phyloP scores from a whole-genome alignment of 345 rosid genomes.

The Psidium friedrichsthalianum region DNA sequence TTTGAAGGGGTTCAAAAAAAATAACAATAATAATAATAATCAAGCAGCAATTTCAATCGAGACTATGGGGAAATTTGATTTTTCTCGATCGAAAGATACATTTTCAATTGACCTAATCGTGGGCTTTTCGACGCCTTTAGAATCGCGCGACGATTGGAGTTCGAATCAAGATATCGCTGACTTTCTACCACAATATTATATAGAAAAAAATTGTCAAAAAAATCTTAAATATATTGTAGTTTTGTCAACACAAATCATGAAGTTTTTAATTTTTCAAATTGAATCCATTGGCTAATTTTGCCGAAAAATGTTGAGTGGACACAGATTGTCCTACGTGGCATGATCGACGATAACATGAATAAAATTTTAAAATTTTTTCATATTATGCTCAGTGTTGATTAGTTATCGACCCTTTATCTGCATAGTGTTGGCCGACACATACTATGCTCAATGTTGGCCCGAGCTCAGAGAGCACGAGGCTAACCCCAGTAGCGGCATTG shows the following conservation, averaged over 20 bases:
- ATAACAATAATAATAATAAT: too few relatives aligned
- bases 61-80: background rate
- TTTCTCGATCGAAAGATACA: background rate
- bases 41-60: background rate
- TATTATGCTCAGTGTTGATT: too few relatives aligned
- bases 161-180: background rate
- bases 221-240: too few relatives aligned
- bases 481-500: background rate
- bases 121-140: background rate
- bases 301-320: too few relatives aligned
- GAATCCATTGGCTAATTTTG: too few relatives aligned
- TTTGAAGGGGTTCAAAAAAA: background rate
- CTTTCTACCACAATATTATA: background rate
- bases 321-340: too few relatives aligned
- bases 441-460: background rate
- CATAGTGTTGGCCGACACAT: background rate
- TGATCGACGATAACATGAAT: too few relatives aligned
- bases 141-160: rapidly evolving
- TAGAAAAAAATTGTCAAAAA: too few relatives aligned
- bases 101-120: background rate
- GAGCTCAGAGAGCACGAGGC: background rate
- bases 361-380: too few relatives aligned
- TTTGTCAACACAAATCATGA: too few relatives aligned
- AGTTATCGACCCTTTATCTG: background rate
- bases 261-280: too few relatives aligned